Base-by-base conservation (phyloP, 2,329 filamentous ascomycete species). In the Macroventuria anomochaeta region DNA sequence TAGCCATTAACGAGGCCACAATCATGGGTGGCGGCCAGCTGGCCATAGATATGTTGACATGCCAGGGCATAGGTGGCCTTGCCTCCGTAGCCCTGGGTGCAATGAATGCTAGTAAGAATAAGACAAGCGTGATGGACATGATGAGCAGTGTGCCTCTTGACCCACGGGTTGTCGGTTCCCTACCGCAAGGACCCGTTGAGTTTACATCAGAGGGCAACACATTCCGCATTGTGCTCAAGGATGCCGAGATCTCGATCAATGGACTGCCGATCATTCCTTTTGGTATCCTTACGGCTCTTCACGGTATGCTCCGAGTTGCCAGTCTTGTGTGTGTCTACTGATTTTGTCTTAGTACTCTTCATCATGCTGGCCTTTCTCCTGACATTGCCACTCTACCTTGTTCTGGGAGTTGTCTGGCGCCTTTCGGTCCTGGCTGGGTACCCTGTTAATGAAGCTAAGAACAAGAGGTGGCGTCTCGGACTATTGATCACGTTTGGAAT, bases 61-160 rank as follows among this genome's bases (percentile, higher is more conserved):
- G 68, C 38, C 54, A 64, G 21, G 68, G 68, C 3, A 51, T 71
- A 21, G 68, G 68, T 2, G 68, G 68, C 2, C 28, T 69, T 15
- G 62, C 62, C 7, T 57, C 66, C 2, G 52, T 62, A 13, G 59
- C 38, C 3, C 43, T 67, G 0, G 68, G 65, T 17, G 26, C 63
- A 8, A 61, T 55, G 46, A 59, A 53, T 20, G 55, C 54, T 1
- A 52, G 44, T 10, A 59, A 59, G 15, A 29, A 56, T 10, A 64
- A 64, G 13, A 36, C 42, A 6, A 47, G 41, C 13, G 41, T 53
- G 17, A 44, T 42, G 26, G 26, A 26, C 4, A 46, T 37, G 26
- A 41, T 50, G 2, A 58, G 26, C 3, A 42, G 40, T 7, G 21
- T 33, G 5, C 57, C 64, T 12, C 56, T 71, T 0, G 65, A 67